These are phyloP conservation scores for Nectriaceae sp. DNA, from an alignment of 2,329 filamentous ascomycete genomes.

Conservation along the genomic window DNA sequence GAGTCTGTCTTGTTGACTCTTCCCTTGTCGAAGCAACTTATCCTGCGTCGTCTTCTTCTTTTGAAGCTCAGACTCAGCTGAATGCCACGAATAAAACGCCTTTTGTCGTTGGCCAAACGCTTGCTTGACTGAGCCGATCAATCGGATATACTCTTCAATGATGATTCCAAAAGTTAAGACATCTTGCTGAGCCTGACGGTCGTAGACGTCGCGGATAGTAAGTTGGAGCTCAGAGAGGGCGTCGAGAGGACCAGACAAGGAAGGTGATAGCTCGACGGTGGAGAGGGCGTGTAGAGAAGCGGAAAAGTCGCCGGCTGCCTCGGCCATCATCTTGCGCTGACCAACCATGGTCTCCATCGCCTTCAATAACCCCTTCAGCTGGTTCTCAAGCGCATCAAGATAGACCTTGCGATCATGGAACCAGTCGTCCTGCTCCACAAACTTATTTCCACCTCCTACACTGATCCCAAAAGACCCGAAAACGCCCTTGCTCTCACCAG, in stretches of 20 bases:
- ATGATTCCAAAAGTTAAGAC: conserved; percentile 95
- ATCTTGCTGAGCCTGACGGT: conserved; percentile 95
- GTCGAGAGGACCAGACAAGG: conserved; percentile 85
- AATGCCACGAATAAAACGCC: conserved; percentile 92
- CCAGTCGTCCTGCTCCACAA: conserved; percentile 99
- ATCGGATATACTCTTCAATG: conserved; percentile 95
- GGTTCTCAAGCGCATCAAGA: conserved; percentile 88
- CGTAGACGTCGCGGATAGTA: conserved; percentile 92
- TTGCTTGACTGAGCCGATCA: conserved; percentile 93
- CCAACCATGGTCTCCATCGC: conserved; percentile 90
- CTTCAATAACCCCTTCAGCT: conserved; percentile 87
- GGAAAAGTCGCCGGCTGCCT: conserved; percentile 91
- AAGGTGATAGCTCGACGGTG: conserved; percentile 86
- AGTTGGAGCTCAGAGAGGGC: conserved; percentile 91
- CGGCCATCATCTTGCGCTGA: conserved; percentile 90
- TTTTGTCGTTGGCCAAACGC: conserved; percentile 93
- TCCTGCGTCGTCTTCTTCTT: conserved; percentile 90
- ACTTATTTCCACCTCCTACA: conserved; percentile 79
- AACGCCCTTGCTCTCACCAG: conserved; percentile 91
- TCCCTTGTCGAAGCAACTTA: conserved; percentile 91
- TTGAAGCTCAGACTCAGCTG: conserved; percentile 83
- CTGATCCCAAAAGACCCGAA: conserved; percentile 81
- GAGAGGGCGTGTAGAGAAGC: conserved; percentile 90
- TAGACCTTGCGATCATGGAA: conserved; percentile 97
- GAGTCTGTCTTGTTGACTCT: conserved; percentile 92